Evolutionary conservation across 352 stramenopile species (phyloP).

Genomic region (Globisporangium echinulatum): DNA sequence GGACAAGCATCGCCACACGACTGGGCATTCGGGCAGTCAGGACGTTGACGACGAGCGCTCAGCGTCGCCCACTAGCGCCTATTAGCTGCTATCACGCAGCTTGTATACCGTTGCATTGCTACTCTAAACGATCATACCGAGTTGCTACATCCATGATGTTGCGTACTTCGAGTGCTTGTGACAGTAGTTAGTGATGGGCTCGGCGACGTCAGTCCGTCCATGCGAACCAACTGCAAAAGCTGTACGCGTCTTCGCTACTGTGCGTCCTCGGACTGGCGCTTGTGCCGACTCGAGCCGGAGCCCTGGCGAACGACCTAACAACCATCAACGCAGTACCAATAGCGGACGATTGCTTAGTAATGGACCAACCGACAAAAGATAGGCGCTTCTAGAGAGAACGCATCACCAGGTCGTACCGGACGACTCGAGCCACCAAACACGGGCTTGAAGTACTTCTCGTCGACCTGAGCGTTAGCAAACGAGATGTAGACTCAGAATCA

Average conservation of each 20-base stretch:
- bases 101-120: background rate
- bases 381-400: background rate
- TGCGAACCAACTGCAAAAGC: too few species aligned
- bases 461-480: slow-evolving; percentile 22
- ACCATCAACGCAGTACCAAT: background rate
- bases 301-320: slow-evolving; percentile 8
- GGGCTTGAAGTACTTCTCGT: slow-evolving; percentile 65
- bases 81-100: background rate
- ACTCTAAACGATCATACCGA: too few species aligned
- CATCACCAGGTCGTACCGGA: background rate
- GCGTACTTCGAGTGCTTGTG: too few species aligned
- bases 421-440: slow-evolving; percentile 46
- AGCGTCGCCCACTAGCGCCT: slow-evolving; percentile 6
- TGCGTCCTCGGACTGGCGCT: slow-evolving; percentile 3
- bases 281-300: background rate
- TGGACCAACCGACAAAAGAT: too few species aligned
- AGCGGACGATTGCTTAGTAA: background rate
- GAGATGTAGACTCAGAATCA: background rate
- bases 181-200: too few species aligned
- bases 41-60: background rate
- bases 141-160: too few species aligned
- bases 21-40: background rate
- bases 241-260: background rate
- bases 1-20: slow-evolving; percentile 10
- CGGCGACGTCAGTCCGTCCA: too few species aligned